phyloP scores from a whole-genome alignment of 352 stramenopile species.

The Phytopythium delawarense region DNA sequence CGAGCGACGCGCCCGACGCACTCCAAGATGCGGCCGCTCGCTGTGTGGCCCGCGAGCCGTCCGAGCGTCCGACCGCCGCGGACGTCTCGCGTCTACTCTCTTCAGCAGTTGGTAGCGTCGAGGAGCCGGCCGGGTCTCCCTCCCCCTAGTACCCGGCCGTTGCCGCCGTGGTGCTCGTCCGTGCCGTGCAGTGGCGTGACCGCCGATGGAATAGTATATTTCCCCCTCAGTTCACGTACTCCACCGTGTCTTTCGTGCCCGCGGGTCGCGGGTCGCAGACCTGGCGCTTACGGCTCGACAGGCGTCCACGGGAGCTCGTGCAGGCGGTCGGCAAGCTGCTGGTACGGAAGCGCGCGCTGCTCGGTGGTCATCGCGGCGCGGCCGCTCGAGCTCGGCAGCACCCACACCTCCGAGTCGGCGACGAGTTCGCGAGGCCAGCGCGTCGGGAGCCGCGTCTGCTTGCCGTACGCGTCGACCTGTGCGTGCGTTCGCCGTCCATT shows the following conservation, averaged over 20 bases:
- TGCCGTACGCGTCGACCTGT: slow-evolving; percentile 53
- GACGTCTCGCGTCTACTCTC: slow-evolving; percentile 17
- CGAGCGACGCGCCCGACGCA: slow-evolving; percentile 36
- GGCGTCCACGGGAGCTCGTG: slow-evolving; percentile 49
- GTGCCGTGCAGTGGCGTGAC: background rate
- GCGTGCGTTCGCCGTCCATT: background rate
- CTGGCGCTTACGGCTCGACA: background rate
- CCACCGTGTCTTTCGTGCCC: background rate
- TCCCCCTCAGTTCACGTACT: background rate
- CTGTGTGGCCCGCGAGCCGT: slow-evolving; percentile 50
- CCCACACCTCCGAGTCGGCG: slow-evolving; percentile 70
- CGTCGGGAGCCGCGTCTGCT: slow-evolving; percentile 48
- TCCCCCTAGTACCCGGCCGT: background rate
- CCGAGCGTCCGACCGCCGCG: slow-evolving; percentile 30
- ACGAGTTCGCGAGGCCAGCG: slow-evolving; percentile 67
- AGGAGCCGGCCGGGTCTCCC: background rate
- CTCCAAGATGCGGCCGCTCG: slow-evolving; percentile 35
- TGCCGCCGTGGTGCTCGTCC: background rate
- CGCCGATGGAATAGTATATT: background rate
- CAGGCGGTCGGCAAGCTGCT: slow-evolving; percentile 58
- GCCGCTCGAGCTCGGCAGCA: slow-evolving; percentile 80
- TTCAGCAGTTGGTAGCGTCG: background rate
- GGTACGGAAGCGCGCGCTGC: slow-evolving; percentile 64
- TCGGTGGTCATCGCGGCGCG: slow-evolving; percentile 75
- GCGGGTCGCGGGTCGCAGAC: no score